Evolutionary conservation across 208 protist genomes (phyloP).

Genomic region (Trichomonas tenax): DNA sequence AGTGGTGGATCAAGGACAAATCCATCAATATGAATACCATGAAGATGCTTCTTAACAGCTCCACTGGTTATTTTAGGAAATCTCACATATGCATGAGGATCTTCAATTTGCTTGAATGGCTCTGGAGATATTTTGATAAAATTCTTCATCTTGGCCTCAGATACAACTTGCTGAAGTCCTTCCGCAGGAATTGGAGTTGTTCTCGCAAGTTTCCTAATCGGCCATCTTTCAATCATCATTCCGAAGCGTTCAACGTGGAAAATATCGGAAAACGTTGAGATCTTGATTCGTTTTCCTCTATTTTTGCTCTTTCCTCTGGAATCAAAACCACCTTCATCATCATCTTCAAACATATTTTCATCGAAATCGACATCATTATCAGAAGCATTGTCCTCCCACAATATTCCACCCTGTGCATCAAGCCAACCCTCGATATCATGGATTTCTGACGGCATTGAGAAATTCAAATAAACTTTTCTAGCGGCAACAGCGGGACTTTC

Average conservation of each 20-base stretch:
- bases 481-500: neutral
- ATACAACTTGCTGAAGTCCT: neutral
- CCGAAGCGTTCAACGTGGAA: neutral
- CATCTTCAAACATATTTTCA: neutral
- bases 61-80: neutral
- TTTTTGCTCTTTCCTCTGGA: neutral
- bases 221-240: neutral
- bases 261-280: neutral
- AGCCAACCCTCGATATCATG: neutral
- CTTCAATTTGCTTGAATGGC: neutral
- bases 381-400: neutral
- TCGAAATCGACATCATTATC: neutral
- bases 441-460: neutral
- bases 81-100: neutral
- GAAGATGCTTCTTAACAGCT: neutral
- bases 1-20: neutral
- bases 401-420: neutral
- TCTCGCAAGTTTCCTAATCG: neutral
- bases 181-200: neutral
- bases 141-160: neutral
- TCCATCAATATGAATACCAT: neutral
- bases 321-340: neutral
- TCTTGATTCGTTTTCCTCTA: neutral
- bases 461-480: neutral
- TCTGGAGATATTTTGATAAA: neutral